Evolutionary conservation across 163 green algal genomes (phyloP), one percentile per base, ranked within the genome.

Genomic region (Botryococcus braunii): DNA sequence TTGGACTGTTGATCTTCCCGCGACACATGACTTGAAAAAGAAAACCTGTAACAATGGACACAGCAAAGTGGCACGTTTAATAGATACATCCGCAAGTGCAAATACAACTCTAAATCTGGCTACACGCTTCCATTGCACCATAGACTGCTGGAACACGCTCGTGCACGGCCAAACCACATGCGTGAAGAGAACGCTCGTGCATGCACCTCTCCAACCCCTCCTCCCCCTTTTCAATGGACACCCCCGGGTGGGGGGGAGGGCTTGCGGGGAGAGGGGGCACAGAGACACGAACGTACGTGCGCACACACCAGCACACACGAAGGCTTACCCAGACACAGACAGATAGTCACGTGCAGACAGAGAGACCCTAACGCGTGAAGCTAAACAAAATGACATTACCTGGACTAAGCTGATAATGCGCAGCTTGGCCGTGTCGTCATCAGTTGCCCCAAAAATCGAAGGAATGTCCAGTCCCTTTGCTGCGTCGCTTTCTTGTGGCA

Each of bases 391-490:
- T 27, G 13, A 52, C 13, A 52, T 52, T 25, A 84, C 67, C 66
- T 86, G 78, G 36, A 82, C 61, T 17, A 89, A 57, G 57, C 69
- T 82, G 11, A 85, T 72, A 57, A 94, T 91, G 9, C 86, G 82
- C 62, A 92, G 73, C 52, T 79, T 64, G 11, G 78, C 69, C 7
- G 82, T 69, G 70, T 94, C 87, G 17, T 88, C 82, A 21, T 85
- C 72, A 4, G 84, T 92, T 8, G 86, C 86, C 23, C 87, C 87
- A 69, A 94, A 91, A 13, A 94, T 81, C 69, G 90, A 52, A 23
- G 50, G 34, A 13, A 79, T 57, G 27, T 49, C 57, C 0, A 56
- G 43, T 5, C 60, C 62, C 21, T 68, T n/a, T 5, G 64, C 65
- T 3, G 56, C 65, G 11, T 77, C 56, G 35, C 27, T 62, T 17